Evolutionary conservation across 805 yeast species (phyloP).

Genomic region (Candida stauntonica): DNA sequence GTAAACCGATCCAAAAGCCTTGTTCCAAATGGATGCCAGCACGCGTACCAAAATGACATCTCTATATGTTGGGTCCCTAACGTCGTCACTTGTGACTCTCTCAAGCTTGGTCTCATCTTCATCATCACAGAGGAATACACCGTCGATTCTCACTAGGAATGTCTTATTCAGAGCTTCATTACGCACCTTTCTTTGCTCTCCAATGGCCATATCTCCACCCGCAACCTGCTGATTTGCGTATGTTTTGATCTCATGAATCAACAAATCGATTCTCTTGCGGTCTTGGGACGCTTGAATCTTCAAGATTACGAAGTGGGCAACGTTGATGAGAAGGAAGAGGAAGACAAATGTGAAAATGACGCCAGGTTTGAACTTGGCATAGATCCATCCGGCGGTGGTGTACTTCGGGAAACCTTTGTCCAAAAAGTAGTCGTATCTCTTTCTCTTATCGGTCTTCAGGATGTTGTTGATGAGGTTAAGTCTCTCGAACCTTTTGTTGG

Average conservation of each 20-base stretch:
- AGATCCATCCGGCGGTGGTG: conserved; percentile 53
- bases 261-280: conserved; percentile 46
- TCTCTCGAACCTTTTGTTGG: conserved; percentile 63
- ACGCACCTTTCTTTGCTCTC: conserved; percentile 18
- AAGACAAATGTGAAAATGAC: conserved; percentile 45
- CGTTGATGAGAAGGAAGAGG: conserved; percentile 45
- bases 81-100: conserved; percentile 42
- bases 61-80: conserved; percentile 43
- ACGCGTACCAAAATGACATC: conserved; percentile 43
- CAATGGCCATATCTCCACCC: conserved; percentile 22
- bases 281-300: conserved; percentile 50
- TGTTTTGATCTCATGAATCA: conserved; percentile 47
- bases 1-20: conserved; percentile 13
- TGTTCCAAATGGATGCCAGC: conserved; percentile 43
- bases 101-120: conserved; percentile 31
- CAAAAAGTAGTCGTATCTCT: conserved; percentile 80
- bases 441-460: conserved; percentile 51
- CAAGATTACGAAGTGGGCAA: conserved; percentile 55
- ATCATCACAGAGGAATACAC: conserved; percentile 49
- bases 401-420: conserved; percentile 82
- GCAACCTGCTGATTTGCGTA: conserved; percentile 57
- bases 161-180: conserved; percentile 38
- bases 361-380: conserved; percentile 67
- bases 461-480: conserved; percentile 74
- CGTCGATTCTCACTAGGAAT: conserved; percentile 53